Conservation (phyloP, 2,329 filamentous ascomycete species). For the Capronia americana region DNA sequence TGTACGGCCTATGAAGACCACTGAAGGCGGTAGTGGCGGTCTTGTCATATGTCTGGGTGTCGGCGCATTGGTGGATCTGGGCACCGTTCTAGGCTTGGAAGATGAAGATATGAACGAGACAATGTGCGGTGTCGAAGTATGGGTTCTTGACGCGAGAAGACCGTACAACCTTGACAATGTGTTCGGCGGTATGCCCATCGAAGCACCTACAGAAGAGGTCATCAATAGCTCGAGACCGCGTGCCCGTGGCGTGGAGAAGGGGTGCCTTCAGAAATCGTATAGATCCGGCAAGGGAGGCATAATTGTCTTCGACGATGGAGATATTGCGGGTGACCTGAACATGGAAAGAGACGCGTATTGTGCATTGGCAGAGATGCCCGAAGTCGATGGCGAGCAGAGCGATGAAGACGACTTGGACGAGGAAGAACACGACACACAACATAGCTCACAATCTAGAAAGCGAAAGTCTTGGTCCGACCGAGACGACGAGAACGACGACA, state of each 20-base stretch:
- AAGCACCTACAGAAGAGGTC: constrained; percentile 56
- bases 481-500: constrained; percentile 65
- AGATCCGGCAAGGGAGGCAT: constrained; percentile 83
- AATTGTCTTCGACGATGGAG: constrained; percentile 93
- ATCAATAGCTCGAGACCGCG: constrained; percentile 53
- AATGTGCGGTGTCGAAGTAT: constrained; percentile 58
- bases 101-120: constrained; percentile 57
- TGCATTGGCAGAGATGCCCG: constrained; percentile 87
- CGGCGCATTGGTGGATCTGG: constrained; percentile 87
- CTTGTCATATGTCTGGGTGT: constrained; percentile 92
- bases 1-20: constrained; percentile 84
- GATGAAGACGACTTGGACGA: constrained; percentile 64
- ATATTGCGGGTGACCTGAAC: constrained; percentile 82
- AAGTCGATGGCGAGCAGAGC: constrained; percentile 76
- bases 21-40: constrained; percentile 81
- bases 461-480: constrained; percentile 79
- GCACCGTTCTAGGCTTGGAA: constrained; percentile 77
- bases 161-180: constrained; percentile 96
- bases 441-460: constrained; percentile 64
- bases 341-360: constrained; percentile 82
- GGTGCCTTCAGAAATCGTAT: constrained; percentile 74
- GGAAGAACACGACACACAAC: constrained; percentile 64
- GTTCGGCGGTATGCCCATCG: constrained; percentile 68
- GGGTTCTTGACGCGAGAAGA: constrained; percentile 88
- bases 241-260: constrained; percentile 72